Evolutionary conservation across 2,329 filamentous ascomycete genomes (phyloP).

Genomic region (Alternaria arborescens): DNA sequence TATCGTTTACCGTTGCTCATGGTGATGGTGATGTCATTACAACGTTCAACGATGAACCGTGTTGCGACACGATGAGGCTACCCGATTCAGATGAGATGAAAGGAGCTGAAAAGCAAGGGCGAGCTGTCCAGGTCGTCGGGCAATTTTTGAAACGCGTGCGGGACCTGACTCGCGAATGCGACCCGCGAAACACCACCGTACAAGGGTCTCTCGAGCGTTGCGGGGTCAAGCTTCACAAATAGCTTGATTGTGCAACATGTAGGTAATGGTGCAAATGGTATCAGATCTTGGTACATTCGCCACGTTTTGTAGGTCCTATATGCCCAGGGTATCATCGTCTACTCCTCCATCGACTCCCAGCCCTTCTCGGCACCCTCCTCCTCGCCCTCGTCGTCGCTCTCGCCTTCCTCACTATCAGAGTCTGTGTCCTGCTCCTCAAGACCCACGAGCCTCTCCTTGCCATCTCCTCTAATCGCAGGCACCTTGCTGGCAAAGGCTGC

Average conservation of each 20-base stretch:
- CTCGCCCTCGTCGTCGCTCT: constrained; percentile 53
- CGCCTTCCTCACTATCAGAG: constrained; percentile 63
- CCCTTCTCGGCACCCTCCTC: constrained; percentile 46
- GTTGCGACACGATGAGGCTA: neutral
- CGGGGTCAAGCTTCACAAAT: constrained; percentile 5
- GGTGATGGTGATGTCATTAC: constrained; percentile 2
- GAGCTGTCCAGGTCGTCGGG: constrained; percentile 8
- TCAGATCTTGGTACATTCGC: neutral
- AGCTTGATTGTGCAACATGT: neutral
- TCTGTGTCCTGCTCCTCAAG: constrained; percentile 72
- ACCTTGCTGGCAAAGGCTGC: constrained; percentile 81
- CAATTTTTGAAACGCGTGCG: constrained; percentile 24
- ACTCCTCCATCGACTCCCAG: constrained; percentile 56
- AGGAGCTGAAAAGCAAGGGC: constrained; percentile 20
- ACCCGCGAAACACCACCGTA: constrained; percentile 6
- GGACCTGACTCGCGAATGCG: constrained; percentile 1
- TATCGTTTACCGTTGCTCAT: neutral
- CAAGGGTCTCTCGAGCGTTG: neutral
- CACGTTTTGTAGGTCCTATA: neutral
- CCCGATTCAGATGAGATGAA: constrained; percentile 24
- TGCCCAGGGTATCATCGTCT: constrained; percentile 30
- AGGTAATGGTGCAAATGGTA: neutral
- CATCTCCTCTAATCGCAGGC: constrained; percentile 66
- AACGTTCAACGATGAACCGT: neutral
- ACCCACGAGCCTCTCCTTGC: constrained; percentile 79